Evolutionary conservation across 345 rosid species (phyloP).

Genomic region (Draba incana): DNA sequence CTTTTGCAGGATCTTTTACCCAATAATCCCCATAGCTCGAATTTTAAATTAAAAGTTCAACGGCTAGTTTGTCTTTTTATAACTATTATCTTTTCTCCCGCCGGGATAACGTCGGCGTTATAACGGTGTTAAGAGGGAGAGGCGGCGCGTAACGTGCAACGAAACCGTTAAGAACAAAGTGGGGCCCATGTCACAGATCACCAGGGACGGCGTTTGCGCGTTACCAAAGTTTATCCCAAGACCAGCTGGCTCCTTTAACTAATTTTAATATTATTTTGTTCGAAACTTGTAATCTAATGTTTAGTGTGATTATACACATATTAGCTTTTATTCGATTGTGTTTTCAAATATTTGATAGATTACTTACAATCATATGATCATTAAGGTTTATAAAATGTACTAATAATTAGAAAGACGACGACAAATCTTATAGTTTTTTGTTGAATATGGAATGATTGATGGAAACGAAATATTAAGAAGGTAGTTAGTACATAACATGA

Average conservation of each 20-base stretch:
- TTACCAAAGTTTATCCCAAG: slow-evolving; percentile 23
- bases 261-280: neutral
- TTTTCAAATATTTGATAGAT: slow-evolving; percentile 33
- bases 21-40: neutral
- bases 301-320: slow-evolving; percentile 11
- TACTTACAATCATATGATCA: slow-evolving; percentile 35
- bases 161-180: slow-evolving; percentile 49
- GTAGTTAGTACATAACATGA: slow-evolving; percentile 10
- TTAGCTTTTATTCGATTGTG: slow-evolving; percentile 24
- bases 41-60: slow-evolving; percentile 22
- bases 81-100: neutral
- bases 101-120: slow-evolving; percentile 12
- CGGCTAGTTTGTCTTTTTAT: slow-evolving; percentile 35
- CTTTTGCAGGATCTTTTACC: neutral
- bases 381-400: neutral
- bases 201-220: slow-evolving; percentile 60
- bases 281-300: slow-evolving; percentile 1
- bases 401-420: slow-evolving; percentile 32
- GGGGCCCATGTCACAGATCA: slow-evolving; percentile 57
- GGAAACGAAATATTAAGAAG: neutral
- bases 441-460: slow-evolving; percentile 17
- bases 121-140: slow-evolving; percentile 30
- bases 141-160: slow-evolving; percentile 34
- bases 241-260: slow-evolving; percentile 48
- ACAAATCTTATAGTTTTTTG: slow-evolving; percentile 2